A percentile compares a stretch with the other conserved stretches of the same genome.
phyloP scores from a whole-genome alignment of 2,329 filamentous ascomycete genomes.

The Dothidotthia symphoricarpi region DNA sequence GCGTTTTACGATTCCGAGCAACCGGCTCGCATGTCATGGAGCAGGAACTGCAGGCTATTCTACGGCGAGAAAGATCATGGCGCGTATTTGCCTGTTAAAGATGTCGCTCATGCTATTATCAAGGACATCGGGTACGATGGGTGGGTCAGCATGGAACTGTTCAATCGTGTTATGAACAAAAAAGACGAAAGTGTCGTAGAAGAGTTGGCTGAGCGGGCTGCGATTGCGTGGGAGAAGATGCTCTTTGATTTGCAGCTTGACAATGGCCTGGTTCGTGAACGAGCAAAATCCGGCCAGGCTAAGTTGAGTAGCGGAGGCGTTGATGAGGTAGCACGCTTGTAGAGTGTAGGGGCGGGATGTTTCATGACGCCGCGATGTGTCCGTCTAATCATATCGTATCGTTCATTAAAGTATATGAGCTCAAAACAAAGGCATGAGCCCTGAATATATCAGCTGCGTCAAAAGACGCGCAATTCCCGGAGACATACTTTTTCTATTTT shows the following conservation, averaged over 20 bases:
- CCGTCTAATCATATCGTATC: too few species aligned
- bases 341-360: too few species aligned
- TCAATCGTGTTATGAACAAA: constrained; percentile 60
- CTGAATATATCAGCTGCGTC: too few species aligned
- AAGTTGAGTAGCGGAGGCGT: too few species aligned
- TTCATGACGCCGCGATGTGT: too few species aligned
- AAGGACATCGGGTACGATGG: constrained; percentile 64
- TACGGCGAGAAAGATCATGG: constrained; percentile 62
- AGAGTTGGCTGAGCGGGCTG: constrained; percentile 55
- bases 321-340: too few species aligned
- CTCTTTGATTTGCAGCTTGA: constrained; percentile 39
- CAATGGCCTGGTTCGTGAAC: background rate
- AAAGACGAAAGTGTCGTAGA: constrained; percentile 53
- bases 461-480: too few species aligned
- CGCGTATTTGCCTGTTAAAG: constrained; percentile 65
- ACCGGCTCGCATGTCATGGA: constrained; percentile 72
- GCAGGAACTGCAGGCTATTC: constrained; percentile 69
- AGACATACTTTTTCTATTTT: too few species aligned
- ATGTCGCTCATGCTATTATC: constrained; percentile 62
- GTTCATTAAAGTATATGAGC: too few species aligned
- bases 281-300: too few species aligned
- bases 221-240: constrained; percentile 53
- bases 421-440: too few species aligned
- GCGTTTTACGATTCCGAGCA: constrained; percentile 59
- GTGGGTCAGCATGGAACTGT: constrained; percentile 71